Evolutionary conservation across 345 rosid species (phyloP).

Genomic region (Schrenkiella parvula): DNA sequence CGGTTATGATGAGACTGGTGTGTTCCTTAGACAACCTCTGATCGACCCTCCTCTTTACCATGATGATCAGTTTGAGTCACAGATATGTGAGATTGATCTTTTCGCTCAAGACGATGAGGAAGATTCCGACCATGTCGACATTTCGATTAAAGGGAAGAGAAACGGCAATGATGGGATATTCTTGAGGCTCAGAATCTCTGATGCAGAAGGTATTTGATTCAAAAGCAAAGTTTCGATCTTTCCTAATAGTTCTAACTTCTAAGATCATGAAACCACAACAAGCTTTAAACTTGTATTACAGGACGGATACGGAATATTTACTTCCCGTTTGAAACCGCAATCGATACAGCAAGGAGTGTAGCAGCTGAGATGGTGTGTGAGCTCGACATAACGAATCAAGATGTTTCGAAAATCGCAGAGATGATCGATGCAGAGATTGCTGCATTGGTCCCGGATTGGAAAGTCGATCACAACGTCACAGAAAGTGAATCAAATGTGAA

Average conservation of each 20-base stretch:
- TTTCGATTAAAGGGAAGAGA: slow-evolving; percentile 73
- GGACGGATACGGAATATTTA: slow-evolving; percentile 77
- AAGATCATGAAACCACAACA: neutral
- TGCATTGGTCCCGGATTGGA: slow-evolving; percentile 70
- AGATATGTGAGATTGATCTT: slow-evolving; percentile 52
- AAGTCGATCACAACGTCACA: slow-evolving; percentile 24
- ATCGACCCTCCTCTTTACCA: slow-evolving; percentile 42
- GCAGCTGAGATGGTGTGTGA: slow-evolving; percentile 92
- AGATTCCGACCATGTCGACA: slow-evolving; percentile 42
- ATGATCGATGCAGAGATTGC: slow-evolving; percentile 83
- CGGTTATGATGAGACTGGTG: slow-evolving; percentile 41
- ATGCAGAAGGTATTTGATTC: slow-evolving; percentile 59
- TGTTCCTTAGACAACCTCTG: slow-evolving; percentile 48
- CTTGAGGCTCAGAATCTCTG: slow-evolving; percentile 76
- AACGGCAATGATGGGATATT: slow-evolving; percentile 71
- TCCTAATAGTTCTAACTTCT: neutral
- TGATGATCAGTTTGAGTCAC: slow-evolving; percentile 34
- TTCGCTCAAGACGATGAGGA: slow-evolving; percentile 52
- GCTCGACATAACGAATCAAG: slow-evolving; percentile 74
- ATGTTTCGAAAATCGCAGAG: slow-evolving; percentile 75
- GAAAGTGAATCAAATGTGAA: slow-evolving; percentile 23
- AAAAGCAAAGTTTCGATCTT: neutral
- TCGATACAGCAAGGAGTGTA: slow-evolving; percentile 72
- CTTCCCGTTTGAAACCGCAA: slow-evolving; percentile 72
- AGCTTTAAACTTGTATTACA: slow-evolving; percentile 25